These are phyloP conservation scores for Daldinia eschscholtzii DNA, from an alignment of 2,329 filamentous ascomycete genomes.

Conservation along the genomic window DNA sequence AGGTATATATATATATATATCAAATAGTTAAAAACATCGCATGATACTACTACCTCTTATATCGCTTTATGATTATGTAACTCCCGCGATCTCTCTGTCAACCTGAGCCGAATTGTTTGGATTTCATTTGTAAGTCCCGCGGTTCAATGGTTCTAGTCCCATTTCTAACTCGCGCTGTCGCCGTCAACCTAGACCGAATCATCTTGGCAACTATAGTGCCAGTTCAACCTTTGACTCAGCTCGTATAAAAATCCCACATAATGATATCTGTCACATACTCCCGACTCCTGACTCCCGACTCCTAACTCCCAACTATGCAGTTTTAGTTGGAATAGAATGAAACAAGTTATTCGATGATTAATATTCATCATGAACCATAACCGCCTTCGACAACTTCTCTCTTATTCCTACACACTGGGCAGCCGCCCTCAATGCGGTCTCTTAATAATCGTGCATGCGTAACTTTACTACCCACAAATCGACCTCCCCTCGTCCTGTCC, in stretches of 20 bases:
- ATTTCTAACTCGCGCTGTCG: constrained; percentile 2
- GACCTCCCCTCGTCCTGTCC: constrained; percentile 59
- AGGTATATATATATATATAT: not conserved
- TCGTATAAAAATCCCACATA: constrained; percentile 3
- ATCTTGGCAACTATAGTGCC: constrained; percentile 5
- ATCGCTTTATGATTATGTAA: not conserved
- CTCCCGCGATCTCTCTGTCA: not conserved
- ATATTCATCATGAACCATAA: constrained; percentile 4
- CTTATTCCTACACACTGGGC: constrained; percentile 67
- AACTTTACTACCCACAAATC: constrained; percentile 86
- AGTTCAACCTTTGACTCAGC: constrained; percentile 18
- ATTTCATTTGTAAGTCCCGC: not conserved
- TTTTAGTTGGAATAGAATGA: constrained; percentile 15
- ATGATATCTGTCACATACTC: constrained; percentile 24
- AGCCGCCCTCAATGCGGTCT: constrained; percentile 75
- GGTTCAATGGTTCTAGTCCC: not conserved
- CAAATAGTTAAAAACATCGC: not conserved
- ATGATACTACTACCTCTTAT: not conserved
- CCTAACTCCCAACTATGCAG: constrained; percentile 41
- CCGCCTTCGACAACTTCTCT: constrained; percentile 47
- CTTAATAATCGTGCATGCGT: constrained; percentile 84
- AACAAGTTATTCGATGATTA: not conserved
- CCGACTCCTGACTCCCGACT: constrained; percentile 36
- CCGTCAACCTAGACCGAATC: not conserved
- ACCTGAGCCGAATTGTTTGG: not conserved